Evolutionary conservation across 2,329 filamentous ascomycete species (phyloP), one percentile per base, ranked within the genome.

Genomic region (Curvularia sp.): DNA sequence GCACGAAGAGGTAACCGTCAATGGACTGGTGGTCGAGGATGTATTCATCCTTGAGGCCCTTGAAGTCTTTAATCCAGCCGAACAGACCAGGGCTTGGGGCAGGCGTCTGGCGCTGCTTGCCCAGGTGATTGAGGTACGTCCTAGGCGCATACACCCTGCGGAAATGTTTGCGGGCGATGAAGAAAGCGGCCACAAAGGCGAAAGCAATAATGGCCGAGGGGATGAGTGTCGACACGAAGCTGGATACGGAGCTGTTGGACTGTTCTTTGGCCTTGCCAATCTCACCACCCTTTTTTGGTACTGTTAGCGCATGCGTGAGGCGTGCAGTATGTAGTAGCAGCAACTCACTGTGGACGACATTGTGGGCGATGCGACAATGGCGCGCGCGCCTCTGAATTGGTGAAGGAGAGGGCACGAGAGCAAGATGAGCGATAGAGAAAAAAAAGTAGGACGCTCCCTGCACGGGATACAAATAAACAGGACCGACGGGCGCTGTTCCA

Each of bases 41-140:
- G 58, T 80, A 80, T 34, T 71, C 71, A 65, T 82, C 80, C 28
- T 76, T 69, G 43, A 82, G 78, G 66, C 63, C 68, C 23, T 74
- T 71, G 62, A 81, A 81, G 54, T 80, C 77, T 6, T 72, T 75
- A 50, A 87, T 79, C 84, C 85, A 87, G 63, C 83, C 82, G 48
- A 86, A 72, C 57, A 83, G 75, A 41, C 82, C 80, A 12, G 54
- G 56, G 23, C 74, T 73, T 18, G 70, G 76, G 5, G 81, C 74
- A 19, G 83, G 83, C 47, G 79, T 84, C 63, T 78, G 78, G 60
- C 84, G 78, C 65, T 77, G 66, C 23, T 72, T 61, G 30, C 76
- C 75, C 52, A 82, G 61, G 49, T 76, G 80, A 53, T 79, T 71
- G 32, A 82, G 68, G 64, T 81, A 81, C n/a, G 80, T 80, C 55